A percentile compares a stretch with the other conserved stretches of the same genome.
These are phyloP conservation scores for Thraustochytrium sp. DNA, from an alignment of 352 stramenopile species.

Conservation along the genomic window DNA sequence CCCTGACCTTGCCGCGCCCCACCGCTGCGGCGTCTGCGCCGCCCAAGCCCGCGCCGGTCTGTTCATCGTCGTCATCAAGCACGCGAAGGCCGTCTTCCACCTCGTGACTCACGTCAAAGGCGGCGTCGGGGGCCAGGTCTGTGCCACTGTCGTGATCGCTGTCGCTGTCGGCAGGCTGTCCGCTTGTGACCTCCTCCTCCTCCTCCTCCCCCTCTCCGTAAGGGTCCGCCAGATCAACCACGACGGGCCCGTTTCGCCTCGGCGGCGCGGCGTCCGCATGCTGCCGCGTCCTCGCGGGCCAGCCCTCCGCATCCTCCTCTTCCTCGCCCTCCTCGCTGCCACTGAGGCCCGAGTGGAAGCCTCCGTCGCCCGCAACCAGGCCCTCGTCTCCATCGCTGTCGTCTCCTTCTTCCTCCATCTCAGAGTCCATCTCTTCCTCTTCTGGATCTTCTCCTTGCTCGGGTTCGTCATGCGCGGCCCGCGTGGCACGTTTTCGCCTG, in stretches of 20 bases:
- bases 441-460: background rate
- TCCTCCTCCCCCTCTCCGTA: background rate
- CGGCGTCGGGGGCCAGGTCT: background rate
- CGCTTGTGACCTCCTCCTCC: background rate
- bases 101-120: conserved; percentile 19
- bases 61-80: too few species aligned
- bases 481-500: background rate
- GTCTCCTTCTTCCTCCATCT: background rate
- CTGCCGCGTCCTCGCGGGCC: too few species aligned
- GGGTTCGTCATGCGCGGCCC: background rate
- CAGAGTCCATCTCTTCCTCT: background rate
- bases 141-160: background rate
- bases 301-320: background rate
- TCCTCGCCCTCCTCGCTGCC: background rate
- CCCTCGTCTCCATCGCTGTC: background rate
- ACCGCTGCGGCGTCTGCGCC: background rate
- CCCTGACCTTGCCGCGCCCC: conserved; percentile 12
- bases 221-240: background rate
- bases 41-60: background rate
- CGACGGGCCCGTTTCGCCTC: too few species aligned
- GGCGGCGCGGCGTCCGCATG: too few species aligned
- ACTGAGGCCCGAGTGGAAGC: too few species aligned
- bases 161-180: background rate
- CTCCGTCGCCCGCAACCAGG: too few species aligned
- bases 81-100: background rate